phyloP scores from a whole-genome alignment of 768 basidiomycete genomes.

The Lactarius hengduanensis region DNA sequence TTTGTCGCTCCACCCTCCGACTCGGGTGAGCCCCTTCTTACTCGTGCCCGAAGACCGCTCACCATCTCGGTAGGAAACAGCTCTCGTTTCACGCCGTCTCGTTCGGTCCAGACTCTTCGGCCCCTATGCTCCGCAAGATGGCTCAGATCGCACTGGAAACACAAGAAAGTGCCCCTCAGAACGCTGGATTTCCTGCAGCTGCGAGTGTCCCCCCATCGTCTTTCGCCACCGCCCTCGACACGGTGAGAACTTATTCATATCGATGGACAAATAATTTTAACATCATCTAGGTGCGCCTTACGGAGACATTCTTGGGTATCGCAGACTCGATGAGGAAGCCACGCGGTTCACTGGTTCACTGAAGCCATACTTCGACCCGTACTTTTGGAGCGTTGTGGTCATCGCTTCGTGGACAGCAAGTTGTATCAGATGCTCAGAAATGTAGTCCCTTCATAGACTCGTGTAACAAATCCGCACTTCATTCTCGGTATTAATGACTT shows the following conservation, averaged over 20 bases:
- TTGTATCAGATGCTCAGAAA: not conserved
- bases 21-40: slow-evolving; percentile 40
- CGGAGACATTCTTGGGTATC: slow-evolving; percentile 57
- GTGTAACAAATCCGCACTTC: not conserved
- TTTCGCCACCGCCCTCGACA: slow-evolving; percentile 43
- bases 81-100: slow-evolving; percentile 59
- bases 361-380: not conserved
- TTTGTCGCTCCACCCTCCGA: slow-evolving; percentile 43
- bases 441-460: not conserved
- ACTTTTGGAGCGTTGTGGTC: not conserved
- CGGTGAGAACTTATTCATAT: not conserved
- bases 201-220: slow-evolving; percentile 30
- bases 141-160: slow-evolving; percentile 48
- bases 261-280: not conserved
- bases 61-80: slow-evolving; percentile 42
- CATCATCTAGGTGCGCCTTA: slow-evolving; percentile 46
- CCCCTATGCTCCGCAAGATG: slow-evolving; percentile 46
- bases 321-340: slow-evolving; percentile 58
- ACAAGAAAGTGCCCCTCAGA: slow-evolving; percentile 44
- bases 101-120: slow-evolving; percentile 43
- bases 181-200: slow-evolving; percentile 31
- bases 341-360: slow-evolving; percentile 47
- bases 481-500: not conserved
- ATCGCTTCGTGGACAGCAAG: not conserved
- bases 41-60: not conserved